Base-by-base conservation (phyloP, 1,284 basidiomycete genomes). In the Puccinia novopanici region DNA sequence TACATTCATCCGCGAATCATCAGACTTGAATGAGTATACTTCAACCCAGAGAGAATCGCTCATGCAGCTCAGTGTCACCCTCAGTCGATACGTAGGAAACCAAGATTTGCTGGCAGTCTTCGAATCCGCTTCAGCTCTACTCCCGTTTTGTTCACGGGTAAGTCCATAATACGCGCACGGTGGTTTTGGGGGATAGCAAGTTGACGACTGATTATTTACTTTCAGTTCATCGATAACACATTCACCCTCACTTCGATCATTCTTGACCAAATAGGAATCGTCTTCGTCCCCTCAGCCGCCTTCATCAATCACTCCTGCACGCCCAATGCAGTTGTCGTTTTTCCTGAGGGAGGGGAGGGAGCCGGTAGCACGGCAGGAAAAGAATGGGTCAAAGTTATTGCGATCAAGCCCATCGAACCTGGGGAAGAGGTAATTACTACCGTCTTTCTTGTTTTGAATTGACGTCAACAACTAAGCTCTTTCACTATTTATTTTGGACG, bases 261-360 rank as follows among this genome's bases (percentile, higher is more conserved):
- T 3, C 87, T 96, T 12, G 89, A 89, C 0, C 91, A 93, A 0
- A 88, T 98, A 61, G 95, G 95, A 19, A 90, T 91, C 1, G 90
- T 91, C 42, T 88, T 95, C 37, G 92, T 92, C 0, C 93, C 94
- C 0, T 83, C 90, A 0, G 87, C 91, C 13, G 94, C 95, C 0
- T 88, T 98, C 45, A 89, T 92, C 83, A 98, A 98, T 84, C 95
- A 98, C 84, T 93, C 93, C 0, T 98, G 95, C 84, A 89, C 90
- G 30, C 95, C 95, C 0, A 96, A 97, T 83, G 93, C 92, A 0
- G 93, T 92, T 37, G 89, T 95, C 40, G 93, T 98, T 0, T 98
- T 95, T 85, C 94, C 95, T 54, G 83, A 83, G 4, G 86, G 86
- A 52, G 75, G 75, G 15, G 82, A 82, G 48, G 75, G 75, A 30